These are phyloP conservation scores for Fraxinus angustifolia DNA, from an alignment of 305 asterid species.

Conservation along the genomic window DNA sequence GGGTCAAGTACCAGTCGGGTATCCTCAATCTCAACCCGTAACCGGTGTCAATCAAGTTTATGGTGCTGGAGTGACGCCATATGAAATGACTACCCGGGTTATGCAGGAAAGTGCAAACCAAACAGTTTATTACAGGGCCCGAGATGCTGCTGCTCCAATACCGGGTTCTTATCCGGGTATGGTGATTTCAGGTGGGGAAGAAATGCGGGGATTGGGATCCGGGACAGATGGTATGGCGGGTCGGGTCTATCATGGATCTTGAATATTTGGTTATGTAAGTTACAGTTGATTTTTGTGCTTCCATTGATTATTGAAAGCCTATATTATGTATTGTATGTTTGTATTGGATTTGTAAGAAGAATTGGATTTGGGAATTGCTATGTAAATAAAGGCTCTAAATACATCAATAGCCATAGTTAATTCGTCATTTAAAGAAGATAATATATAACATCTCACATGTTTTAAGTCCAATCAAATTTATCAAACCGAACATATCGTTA, in stretches of 20 bases:
- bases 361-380: neutral
- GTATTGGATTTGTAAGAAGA: neutral
- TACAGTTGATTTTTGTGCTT: neutral
- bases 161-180: constrained; percentile 54
- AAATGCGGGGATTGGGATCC: constrained; percentile 35
- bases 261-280: constrained; percentile 5
- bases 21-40: constrained; percentile 30
- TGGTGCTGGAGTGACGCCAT: constrained; percentile 49
- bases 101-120: constrained; percentile 44
- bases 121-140: constrained; percentile 49
- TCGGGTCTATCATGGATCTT: constrained; percentile 49
- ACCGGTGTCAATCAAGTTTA: constrained; percentile 49
- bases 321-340: neutral
- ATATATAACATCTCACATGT: neutral
- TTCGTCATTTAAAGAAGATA: neutral
- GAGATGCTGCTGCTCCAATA: constrained; percentile 41
- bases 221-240: constrained; percentile 44
- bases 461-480: neutral
- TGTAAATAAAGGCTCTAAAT: neutral
- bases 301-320: neutral
- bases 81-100: constrained; percentile 46
- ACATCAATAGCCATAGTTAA: neutral
- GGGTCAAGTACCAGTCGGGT: constrained; percentile 70
- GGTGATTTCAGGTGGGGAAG: constrained; percentile 58
- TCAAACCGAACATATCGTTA: too few species aligned